These are phyloP conservation scores for Begonia masoniana DNA, from an alignment of 306 rosid species.

Conservation along the genomic window DNA sequence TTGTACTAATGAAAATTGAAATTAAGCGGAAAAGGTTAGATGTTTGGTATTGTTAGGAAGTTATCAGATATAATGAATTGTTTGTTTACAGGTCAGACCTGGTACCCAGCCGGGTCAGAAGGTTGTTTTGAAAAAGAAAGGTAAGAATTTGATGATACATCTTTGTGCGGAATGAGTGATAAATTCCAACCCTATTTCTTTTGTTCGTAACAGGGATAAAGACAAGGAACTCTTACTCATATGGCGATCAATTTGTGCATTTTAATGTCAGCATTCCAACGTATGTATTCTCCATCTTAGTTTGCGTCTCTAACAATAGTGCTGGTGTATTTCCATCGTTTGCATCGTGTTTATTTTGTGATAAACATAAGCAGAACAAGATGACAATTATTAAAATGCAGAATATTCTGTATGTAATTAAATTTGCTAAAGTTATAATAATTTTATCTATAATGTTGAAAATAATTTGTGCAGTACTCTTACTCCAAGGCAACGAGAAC, in stretches of 20 bases:
- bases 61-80: slow-evolving; percentile 2
- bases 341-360: not conserved
- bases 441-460: not conserved
- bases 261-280: slow-evolving; percentile 73
- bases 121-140: slow-evolving; percentile 93
- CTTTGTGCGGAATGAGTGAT: not conserved
- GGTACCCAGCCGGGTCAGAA: slow-evolving; percentile 86
- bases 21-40: not conserved
- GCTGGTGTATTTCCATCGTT: not conserved
- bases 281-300: slow-evolving; percentile 20
- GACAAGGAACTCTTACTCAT: slow-evolving; percentile 41
- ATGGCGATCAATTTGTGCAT: slow-evolving; percentile 86
- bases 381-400: too few relatives aligned
- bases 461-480: slow-evolving; percentile 33
- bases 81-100: slow-evolving; percentile 55
- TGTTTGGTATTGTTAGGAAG: slow-evolving; percentile 2
- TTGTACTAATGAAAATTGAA: too few relatives aligned
- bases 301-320: not conserved
- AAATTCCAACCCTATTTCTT: not conserved
- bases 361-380: too few relatives aligned
- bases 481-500: slow-evolving; percentile 59
- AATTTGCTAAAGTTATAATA: too few relatives aligned
- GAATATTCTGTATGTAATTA: too few relatives aligned
- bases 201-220: slow-evolving; percentile 45
- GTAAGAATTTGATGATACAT: slow-evolving; percentile 16